Evolutionary conservation across 441 rosid genomes (phyloP).

Genomic region (Bruguiera hainesii): DNA sequence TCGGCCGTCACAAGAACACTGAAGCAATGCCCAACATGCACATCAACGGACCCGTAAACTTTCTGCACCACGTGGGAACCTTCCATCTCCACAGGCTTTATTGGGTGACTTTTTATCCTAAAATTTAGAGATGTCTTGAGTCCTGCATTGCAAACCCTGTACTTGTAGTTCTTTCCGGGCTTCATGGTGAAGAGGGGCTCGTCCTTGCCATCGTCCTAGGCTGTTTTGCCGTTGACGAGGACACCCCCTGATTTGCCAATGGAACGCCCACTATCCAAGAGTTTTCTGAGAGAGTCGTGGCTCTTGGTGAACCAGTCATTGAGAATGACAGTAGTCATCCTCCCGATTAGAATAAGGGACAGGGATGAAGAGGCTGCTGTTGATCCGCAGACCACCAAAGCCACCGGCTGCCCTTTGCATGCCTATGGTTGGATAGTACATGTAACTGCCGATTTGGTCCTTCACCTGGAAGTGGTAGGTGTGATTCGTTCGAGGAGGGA

Average conservation of each 20-base stretch:
- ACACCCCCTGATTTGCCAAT: constrained; percentile 50
- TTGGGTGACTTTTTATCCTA: constrained; percentile 59
- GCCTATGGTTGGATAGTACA: constrained; percentile 51
- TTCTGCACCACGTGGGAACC: constrained; percentile 71
- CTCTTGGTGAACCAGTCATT: constrained; percentile 59
- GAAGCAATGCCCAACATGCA: constrained; percentile 66
- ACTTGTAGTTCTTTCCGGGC: constrained; percentile 60
- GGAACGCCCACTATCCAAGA: constrained; percentile 52
- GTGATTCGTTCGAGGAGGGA: constrained; percentile 50
- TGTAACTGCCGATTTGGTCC: constrained; percentile 80
- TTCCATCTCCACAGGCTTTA: constrained; percentile 82
- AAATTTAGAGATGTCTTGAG: constrained; percentile 55
- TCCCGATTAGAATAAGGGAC: constrained; percentile 63
- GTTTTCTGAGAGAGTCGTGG: constrained; percentile 40
- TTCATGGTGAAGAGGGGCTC: constrained; percentile 65
- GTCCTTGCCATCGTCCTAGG: constrained; percentile 33
- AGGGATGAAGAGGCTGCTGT: constrained; percentile 64
- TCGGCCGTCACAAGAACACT: constrained; percentile 53
- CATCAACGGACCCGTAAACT: constrained; percentile 60
- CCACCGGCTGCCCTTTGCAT: constrained; percentile 60
- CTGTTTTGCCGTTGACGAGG: constrained; percentile 55
- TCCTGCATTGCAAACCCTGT: constrained; percentile 65
- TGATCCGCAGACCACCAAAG: constrained; percentile 61
- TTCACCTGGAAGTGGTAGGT: constrained; percentile 69
- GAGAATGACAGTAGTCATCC: constrained; percentile 49